Percentiles rank a stretch among this genome's conserved stretches.
These are phyloP conservation scores for Penicillium brasilianum DNA, from an alignment of 2,329 filamentous ascomycete genomes.

Conservation along the genomic window DNA sequence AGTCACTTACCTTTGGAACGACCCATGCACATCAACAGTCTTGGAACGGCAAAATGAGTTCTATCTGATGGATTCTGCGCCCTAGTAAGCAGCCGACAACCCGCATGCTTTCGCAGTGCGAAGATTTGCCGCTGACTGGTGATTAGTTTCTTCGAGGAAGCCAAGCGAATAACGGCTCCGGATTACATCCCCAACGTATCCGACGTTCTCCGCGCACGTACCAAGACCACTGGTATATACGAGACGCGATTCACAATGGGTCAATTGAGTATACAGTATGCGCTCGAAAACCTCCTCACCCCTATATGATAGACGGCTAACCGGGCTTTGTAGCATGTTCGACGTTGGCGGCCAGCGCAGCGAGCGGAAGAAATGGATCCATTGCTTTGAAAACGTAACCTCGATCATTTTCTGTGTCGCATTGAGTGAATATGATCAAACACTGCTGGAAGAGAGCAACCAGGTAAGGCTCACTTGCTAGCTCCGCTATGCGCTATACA, in stretches of 20 bases:
- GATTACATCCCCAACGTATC: slow-evolving; percentile 93
- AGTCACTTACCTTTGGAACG: slow-evolving; percentile 86
- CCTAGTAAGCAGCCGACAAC: slow-evolving; percentile 71
- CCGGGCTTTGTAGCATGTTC: slow-evolving; percentile 76
- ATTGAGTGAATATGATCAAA: slow-evolving; percentile 97
- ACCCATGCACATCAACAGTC: slow-evolving; percentile 78
- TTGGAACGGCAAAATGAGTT: slow-evolving; percentile 97
- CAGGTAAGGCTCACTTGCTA: slow-evolving; percentile 65
- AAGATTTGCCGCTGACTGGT: slow-evolving; percentile 24
- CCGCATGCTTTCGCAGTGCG: slow-evolving; percentile 4
- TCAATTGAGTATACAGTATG: slow-evolving; percentile 97
- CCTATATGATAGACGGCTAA: slow-evolving; percentile 23
- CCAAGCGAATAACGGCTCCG: slow-evolving; percentile 77
- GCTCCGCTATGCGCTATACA: neutral
- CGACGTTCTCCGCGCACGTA: slow-evolving; percentile 92
- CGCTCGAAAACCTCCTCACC: slow-evolving; percentile 22
- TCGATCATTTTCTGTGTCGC: slow-evolving; percentile 99
- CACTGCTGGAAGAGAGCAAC: slow-evolving; percentile 93
- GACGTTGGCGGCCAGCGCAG: slow-evolving; percentile 96
- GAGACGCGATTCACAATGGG: slow-evolving; percentile 99
- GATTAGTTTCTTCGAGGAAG: slow-evolving; percentile 91
- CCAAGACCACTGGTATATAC: slow-evolving; percentile 98
- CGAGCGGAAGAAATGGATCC: slow-evolving; percentile 99
- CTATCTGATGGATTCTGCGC: slow-evolving; percentile 98
- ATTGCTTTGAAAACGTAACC: slow-evolving; percentile 99